Evolutionary conservation across 176 grass and related monocot genomes (phyloP).

Genomic region (Saccharum officinarum): DNA sequence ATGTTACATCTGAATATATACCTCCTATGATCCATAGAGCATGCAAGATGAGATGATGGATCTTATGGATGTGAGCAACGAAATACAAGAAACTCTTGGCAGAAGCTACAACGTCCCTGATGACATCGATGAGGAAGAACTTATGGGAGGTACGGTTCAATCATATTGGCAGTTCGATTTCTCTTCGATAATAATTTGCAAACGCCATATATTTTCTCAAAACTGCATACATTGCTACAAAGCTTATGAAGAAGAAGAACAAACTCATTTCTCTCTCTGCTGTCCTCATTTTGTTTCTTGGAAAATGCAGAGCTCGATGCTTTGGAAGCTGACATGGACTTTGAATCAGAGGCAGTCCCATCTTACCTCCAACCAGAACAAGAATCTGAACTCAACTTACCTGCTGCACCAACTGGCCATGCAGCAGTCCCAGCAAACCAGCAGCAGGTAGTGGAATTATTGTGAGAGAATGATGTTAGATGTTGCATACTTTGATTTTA

Average conservation of each 20-base stretch:
- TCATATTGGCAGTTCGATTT: not conserved
- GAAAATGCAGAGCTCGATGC: conserved; percentile 90
- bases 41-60: conserved; percentile 99
- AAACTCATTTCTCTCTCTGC: not conserved
- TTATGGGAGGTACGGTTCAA: conserved; percentile 70
- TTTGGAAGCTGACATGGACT: conserved; percentile 92
- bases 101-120: conserved; percentile 94
- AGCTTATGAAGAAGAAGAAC: not conserved
- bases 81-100: conserved; percentile 98
- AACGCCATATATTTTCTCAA: not conserved
- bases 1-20: not conserved
- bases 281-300: conserved; percentile 34
- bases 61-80: conserved; percentile 92
- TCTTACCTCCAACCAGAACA: conserved; percentile 90
- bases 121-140: conserved; percentile 96
- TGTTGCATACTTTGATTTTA: not conserved
- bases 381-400: conserved; percentile 68
- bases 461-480: not conserved
- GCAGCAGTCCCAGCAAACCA: conserved; percentile 25
- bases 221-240: not conserved
- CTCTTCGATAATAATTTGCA: not conserved
- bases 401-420: conserved; percentile 72
- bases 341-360: conserved; percentile 74
- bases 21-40: conserved; percentile 49
- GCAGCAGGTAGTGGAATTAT: conserved; percentile 34